Evolutionary conservation across 1,284 basidiomycete species (phyloP), one percentile per base, ranked within the genome.

Genomic region (Salmacisia buchloeana): DNA sequence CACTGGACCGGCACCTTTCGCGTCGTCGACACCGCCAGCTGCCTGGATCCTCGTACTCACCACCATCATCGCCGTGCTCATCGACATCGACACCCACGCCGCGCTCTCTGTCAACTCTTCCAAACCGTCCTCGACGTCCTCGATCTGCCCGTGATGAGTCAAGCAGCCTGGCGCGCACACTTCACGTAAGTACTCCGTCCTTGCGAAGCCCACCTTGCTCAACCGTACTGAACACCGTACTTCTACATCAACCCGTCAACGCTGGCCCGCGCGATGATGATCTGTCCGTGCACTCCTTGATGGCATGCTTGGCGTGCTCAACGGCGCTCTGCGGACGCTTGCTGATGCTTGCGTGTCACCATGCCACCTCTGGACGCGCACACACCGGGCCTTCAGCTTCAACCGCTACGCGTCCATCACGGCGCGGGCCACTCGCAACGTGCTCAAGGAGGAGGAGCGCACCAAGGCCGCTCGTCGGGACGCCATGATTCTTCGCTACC

Each of bases 371-470:
- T 10, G 2, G 36, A 12, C 29, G 13, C 2, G 13, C n/a, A n/a
- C n/a, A n/a, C n/a, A n/a, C n/a, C n/a, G n/a, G n/a, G n/a, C n/a
- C 4, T 58, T 43, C 74, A 82, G 81, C 63, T 82, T 80, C 80
- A 82, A 81, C 81, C 81, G 81, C 78, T 81, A 81, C 78, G 78
- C 80, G 63, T 67, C 72, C 60, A 76, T 82, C 70, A 76, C 75
- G 57, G 80, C 79, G 15, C 78, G 79, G 35, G 81, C 81, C 31
- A 81, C 80, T 54, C 79, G 81, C 58, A 73, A 77, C 65, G 78
- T 72, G 7, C 78, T 82, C 70, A 82, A 82, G 77, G 81, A 82
- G 73, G 76, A 80, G 64, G 68, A 80, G 69, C 76, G 81, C 43
- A 74, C 78, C 59, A 70, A 73, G 64, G 80, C 81, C 38, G 80